phyloP scores from a whole-genome alignment of 257 asterid species.

The Rehmannia glutinosa region DNA sequence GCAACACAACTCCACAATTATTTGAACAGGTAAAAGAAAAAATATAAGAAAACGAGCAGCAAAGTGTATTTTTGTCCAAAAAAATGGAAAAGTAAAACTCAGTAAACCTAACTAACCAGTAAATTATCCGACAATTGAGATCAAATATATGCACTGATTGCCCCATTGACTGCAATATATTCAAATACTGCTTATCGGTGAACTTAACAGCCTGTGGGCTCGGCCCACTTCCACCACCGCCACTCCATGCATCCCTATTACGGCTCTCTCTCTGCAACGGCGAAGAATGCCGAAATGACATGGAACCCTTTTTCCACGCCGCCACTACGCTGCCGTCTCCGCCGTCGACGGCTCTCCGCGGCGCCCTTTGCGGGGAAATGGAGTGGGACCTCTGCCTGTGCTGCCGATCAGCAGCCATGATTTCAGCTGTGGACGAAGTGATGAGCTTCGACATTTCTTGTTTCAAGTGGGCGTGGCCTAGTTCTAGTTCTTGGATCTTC shows the following conservation, averaged over 20 bases:
- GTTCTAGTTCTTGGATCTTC: slow-evolving; percentile 82
- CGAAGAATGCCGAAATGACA: slow-evolving; percentile 64
- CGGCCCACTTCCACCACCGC: slow-evolving; percentile 27
- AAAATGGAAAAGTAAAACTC: slow-evolving; percentile 3
- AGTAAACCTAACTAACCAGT: slow-evolving; percentile 61
- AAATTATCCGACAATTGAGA: slow-evolving; percentile 52
- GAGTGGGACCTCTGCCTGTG: slow-evolving; percentile 72
- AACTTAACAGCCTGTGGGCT: slow-evolving; percentile 46
- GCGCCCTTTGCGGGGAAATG: slow-evolving; percentile 68
- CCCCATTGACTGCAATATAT: slow-evolving; percentile 90
- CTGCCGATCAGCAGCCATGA: slow-evolving; percentile 28
- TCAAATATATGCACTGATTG: slow-evolving; percentile 79
- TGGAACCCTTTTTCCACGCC: slow-evolving; percentile 48
- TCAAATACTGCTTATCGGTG: slow-evolving; percentile 72
- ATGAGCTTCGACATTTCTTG: slow-evolving; percentile 69
- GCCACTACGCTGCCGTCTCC: slow-evolving; percentile 29
- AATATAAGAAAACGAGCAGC: background rate
- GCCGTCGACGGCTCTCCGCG: slow-evolving; percentile 28
- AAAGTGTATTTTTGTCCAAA: background rate
- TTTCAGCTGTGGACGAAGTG: slow-evolving; percentile 34
- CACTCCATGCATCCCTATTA: slow-evolving; percentile 18
- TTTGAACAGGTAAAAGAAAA: background rate
- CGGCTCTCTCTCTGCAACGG: slow-evolving; percentile 79
- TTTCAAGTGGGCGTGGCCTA: slow-evolving; percentile 77
- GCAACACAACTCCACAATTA: background rate